Percentiles rank a stretch among this genome's conserved stretches.
Conservation (phyloP, 768 basidiomycete species). For the Suillus plorans region DNA sequence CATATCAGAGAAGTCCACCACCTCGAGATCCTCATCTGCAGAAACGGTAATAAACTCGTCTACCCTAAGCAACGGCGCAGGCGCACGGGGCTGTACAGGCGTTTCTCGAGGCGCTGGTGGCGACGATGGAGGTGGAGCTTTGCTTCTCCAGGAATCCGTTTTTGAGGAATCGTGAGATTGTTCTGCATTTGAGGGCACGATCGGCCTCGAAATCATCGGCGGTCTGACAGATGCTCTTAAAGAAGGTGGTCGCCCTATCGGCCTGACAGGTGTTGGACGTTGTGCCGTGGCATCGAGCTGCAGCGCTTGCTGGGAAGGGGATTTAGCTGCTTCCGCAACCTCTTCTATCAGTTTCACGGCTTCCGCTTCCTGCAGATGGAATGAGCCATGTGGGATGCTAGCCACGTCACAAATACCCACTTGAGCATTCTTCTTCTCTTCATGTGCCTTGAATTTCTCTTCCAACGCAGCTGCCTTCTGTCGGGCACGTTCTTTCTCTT, state of each 20-base stretch:
- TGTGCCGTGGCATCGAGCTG: slow-evolving; percentile 11
- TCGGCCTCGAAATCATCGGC: slow-evolving; percentile 14
- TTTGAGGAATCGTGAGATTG: slow-evolving; percentile 28
- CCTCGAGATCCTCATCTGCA: slow-evolving; percentile 64
- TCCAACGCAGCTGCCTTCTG: slow-evolving; percentile 79
- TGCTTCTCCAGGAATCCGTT: slow-evolving; percentile 66
- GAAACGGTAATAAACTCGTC: slow-evolving; percentile 39
- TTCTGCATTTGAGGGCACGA: slow-evolving; percentile 19
- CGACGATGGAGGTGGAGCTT: slow-evolving; percentile 32
- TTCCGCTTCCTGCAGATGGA: slow-evolving; percentile 32
- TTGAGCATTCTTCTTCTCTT: slow-evolving; percentile 18
- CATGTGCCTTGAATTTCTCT: slow-evolving; percentile 52
- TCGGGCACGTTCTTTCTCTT: slow-evolving; percentile 75
- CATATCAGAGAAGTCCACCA: slow-evolving; percentile 80
- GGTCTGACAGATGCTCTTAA: slow-evolving; percentile 28
- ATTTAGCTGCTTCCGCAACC: slow-evolving; percentile 44
- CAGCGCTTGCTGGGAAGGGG: slow-evolving; percentile 12
- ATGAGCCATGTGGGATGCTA: slow-evolving; percentile 18
- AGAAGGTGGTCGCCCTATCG: slow-evolving; percentile 35
- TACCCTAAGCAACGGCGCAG: slow-evolving; percentile 32
- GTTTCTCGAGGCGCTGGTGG: slow-evolving; percentile 25
- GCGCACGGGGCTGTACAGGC: slow-evolving; percentile 34
- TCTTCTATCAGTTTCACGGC: slow-evolving; percentile 48
- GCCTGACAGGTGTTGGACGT: slow-evolving; percentile 10
- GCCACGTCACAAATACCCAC: slow-evolving; percentile 12